phyloP scores from a whole-genome alignment of 139 green algal genomes.

The Zygnema cylindricum region DNA sequence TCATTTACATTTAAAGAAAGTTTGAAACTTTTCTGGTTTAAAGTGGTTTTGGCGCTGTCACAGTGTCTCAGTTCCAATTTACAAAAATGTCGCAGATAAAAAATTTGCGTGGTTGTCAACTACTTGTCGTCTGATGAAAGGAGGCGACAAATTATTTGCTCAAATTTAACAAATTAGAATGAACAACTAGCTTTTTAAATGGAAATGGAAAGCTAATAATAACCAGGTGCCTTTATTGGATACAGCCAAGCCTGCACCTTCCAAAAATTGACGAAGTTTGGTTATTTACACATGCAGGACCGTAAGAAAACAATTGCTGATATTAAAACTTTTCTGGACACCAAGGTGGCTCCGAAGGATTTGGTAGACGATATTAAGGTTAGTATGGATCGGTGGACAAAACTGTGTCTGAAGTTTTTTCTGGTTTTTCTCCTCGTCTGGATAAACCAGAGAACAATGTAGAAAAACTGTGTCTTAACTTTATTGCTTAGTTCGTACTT shows the following conservation, averaged over 20 bases:
- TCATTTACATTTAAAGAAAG: too few relatives aligned
- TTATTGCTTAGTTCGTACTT: background rate
- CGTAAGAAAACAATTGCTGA: conserved; percentile 46
- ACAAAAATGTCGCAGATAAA: too few relatives aligned
- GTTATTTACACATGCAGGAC: conserved; percentile 10
- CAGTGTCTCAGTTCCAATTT: too few relatives aligned
- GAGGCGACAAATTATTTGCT: too few relatives aligned
- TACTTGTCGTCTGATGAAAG: too few relatives aligned
- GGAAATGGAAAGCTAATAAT: too few relatives aligned
- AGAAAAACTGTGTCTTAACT: background rate
- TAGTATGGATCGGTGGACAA: too few relatives aligned
- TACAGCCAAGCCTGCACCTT: too few relatives aligned
- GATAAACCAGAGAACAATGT: conserved; percentile 1
- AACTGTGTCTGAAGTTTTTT: background rate
- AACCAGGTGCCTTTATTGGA: too few relatives aligned
- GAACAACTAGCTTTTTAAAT: conserved; percentile 7
- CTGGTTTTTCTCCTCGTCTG: background rate
- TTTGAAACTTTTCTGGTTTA: too few relatives aligned
- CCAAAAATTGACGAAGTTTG: background rate
- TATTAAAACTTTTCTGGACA: conserved; percentile 43
- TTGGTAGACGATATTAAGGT: conserved; percentile 31
- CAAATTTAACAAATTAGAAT: background rate
- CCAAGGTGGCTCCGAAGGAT: conserved; percentile 34
- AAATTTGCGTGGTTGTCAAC: too few relatives aligned
- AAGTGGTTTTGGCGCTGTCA: too few relatives aligned